Evolutionary conservation across 192 early-diverging fungal species (phyloP), one percentile per base, ranked within the genome.

Genomic region (Martensiomyces pterosporus): DNA sequence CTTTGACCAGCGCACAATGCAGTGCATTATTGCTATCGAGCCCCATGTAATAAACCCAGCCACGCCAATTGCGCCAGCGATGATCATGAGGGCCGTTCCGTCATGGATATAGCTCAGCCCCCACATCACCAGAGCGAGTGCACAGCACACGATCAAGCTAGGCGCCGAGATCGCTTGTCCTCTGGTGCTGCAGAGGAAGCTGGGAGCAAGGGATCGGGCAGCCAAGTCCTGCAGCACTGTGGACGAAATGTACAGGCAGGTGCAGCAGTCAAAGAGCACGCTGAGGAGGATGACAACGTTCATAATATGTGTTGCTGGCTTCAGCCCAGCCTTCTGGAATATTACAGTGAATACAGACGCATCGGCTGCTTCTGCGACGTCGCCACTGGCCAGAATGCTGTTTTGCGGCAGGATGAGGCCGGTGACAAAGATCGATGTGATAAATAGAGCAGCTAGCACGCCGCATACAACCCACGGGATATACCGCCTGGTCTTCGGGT

Each of bases 31-130:
- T 3, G 59, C 29, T 8, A 61, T 37, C 9, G 51, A 25, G 23
- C 59, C 45, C 59, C 59, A 61, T 23, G 46, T 54, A 4, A 61
- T 48, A 16, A 54, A 41, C 12, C 59, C 59, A 16, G 41, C 43
- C 12, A 43, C 35, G 10, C 51, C 59, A 15, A 54, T 48, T 10
- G 47, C 45, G 0, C 59, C 59, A 10, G 44, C 43, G 12, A 61
- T n/a, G 1, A 61, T 19, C 21, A 43, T 23, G 24, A 61, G 29
- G 13, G 50, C 44, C 10, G 39, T 34, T 5, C 27, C 37, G 12
- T 24, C 19, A 4, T 40, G 18, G 23, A 61, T 54, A 9, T 26
- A 43, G 22, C 49, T 54, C 40, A 54, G 33, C 0, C 25, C 39
- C 59, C 59, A 61, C 6, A 61, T 38, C 1, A 24, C 24, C 27